Conservation (phyloP, 2,329 filamentous ascomycete species). For the Claviceps sp. region DNA sequence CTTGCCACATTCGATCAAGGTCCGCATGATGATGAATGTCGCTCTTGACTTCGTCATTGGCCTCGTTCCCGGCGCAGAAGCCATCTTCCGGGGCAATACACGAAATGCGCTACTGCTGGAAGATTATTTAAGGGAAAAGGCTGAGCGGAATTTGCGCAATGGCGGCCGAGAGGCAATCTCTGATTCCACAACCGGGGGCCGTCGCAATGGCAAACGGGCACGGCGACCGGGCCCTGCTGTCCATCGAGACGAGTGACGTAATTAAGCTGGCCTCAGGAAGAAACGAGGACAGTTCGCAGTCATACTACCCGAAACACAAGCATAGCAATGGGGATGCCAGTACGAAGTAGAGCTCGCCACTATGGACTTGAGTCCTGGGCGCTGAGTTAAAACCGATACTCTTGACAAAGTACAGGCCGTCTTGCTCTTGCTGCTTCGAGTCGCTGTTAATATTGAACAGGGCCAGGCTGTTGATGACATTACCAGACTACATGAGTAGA, state of each 20-base stretch:
- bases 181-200: slow-evolving; percentile 36
- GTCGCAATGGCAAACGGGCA: slow-evolving; percentile 34
- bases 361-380: background rate
- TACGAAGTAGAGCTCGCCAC: background rate
- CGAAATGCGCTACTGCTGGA: slow-evolving; percentile 61
- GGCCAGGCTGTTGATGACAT: too few relatives aligned
- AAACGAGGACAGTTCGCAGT: background rate
- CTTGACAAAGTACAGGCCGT: background rate
- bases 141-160: slow-evolving; percentile 40
- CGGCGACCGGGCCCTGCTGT: slow-evolving; percentile 10
- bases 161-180: slow-evolving; percentile 32
- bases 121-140: slow-evolving; percentile 53
- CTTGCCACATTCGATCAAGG: slow-evolving; percentile 45
- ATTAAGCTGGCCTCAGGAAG: background rate
- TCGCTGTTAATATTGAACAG: too few relatives aligned
- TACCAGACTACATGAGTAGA: background rate
- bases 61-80: slow-evolving; percentile 58
- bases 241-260: background rate
- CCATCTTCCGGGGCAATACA: slow-evolving; percentile 61
- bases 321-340: background rate
- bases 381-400: background rate
- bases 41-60: slow-evolving; percentile 60
- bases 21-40: slow-evolving; percentile 73
- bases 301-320: background rate
- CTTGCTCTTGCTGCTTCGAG: background rate